These are phyloP conservation scores for Yamadazyma aaseri DNA, from an alignment of 1,139 yeast genomes.

Conservation along the genomic window DNA sequence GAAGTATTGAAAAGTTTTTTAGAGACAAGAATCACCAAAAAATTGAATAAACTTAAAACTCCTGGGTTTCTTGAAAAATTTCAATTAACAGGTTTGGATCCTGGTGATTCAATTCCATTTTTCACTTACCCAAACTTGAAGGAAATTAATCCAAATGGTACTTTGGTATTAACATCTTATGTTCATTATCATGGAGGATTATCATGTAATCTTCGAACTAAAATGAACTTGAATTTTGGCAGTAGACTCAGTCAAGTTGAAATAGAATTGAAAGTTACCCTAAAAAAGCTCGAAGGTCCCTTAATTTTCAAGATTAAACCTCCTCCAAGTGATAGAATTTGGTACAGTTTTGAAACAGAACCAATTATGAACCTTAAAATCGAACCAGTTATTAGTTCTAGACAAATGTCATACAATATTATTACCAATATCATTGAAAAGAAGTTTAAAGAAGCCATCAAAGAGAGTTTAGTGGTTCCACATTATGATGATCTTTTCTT, in stretches of 20 bases:
- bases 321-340: constrained; percentile 84
- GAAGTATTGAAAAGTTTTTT: constrained; percentile 58
- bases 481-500: constrained; percentile 85
- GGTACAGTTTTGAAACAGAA: constrained; percentile 85
- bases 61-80: constrained; percentile 89
- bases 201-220: constrained; percentile 75
- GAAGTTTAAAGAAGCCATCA: constrained; percentile 74
- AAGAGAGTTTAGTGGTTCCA: constrained; percentile 79
- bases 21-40: constrained; percentile 60
- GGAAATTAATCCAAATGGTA: constrained; percentile 80
- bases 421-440: constrained; percentile 79
- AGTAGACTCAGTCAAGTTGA: constrained; percentile 79
- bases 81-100: constrained; percentile 65
- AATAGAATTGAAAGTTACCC: constrained; percentile 66
- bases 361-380: constrained; percentile 73
- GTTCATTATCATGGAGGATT: constrained; percentile 72
- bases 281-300: constrained; percentile 73
- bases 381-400: constrained; percentile 85
- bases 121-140: constrained; percentile 70
- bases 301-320: constrained; percentile 70
- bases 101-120: constrained; percentile 80
- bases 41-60: constrained; percentile 72
- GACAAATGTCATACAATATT: constrained; percentile 74
- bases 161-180: constrained; percentile 59
- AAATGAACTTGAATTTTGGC: constrained; percentile 61